Conservation (phyloP, 345 rosid species). For the Euphorbia peplus region DNA sequence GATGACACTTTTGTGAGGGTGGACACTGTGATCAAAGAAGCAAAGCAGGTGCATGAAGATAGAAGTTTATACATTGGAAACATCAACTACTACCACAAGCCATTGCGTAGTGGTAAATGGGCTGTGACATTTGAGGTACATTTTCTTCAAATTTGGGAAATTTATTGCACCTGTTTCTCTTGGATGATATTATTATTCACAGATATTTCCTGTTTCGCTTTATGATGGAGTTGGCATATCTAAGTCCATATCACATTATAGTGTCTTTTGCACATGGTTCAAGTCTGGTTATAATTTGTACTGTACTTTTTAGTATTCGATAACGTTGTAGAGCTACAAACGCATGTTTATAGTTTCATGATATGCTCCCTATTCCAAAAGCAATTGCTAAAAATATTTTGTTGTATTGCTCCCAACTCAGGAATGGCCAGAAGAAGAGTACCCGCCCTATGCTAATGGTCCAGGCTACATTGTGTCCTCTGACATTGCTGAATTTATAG, state of each 20-base stretch:
- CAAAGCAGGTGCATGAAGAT: conserved; percentile 48
- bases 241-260: background rate
- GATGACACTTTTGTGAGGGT: conserved; percentile 88
- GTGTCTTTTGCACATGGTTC: background rate
- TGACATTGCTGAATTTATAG: conserved; percentile 70
- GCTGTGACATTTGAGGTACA: conserved; percentile 89
- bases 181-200: background rate
- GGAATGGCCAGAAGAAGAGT: conserved; percentile 98
- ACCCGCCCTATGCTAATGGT: conserved; percentile 96
- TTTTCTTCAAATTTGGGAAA: background rate
- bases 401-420: conserved; percentile 18
- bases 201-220: background rate
- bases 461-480: conserved; percentile 82
- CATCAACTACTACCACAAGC: conserved; percentile 81
- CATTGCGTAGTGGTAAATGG: conserved; percentile 93
- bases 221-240: background rate
- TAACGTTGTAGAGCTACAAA: background rate
- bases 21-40: conserved; percentile 62
- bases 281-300: background rate
- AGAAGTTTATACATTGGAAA: conserved; percentile 76
- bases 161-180: background rate
- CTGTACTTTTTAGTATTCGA: background rate
- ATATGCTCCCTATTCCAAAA: background rate
- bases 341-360: background rate
- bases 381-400: background rate